These are phyloP conservation scores for Corylus americana DNA, from an alignment of 306 rosid species.

Conservation along the genomic window DNA sequence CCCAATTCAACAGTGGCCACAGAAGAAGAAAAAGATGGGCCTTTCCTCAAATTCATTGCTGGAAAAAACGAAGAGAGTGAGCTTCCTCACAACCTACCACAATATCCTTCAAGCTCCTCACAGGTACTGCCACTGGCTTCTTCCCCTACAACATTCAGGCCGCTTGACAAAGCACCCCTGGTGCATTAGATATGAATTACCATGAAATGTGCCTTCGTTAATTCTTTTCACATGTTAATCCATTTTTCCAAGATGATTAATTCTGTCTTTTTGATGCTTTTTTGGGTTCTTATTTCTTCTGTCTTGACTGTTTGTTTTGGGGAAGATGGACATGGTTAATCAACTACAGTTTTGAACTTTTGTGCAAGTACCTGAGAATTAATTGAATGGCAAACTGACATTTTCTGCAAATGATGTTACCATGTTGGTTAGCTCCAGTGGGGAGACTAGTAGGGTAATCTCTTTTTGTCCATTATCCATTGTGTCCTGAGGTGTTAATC, in stretches of 20 bases:
- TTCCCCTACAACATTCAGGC: constrained; percentile 60
- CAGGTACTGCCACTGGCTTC: constrained; percentile 87
- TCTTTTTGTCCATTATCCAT: constrained; percentile 30
- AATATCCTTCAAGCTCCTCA: constrained; percentile 61
- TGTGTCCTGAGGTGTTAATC: constrained; percentile 23
- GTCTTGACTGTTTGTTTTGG: constrained; percentile 13
- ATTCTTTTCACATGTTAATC: constrained; percentile 31
- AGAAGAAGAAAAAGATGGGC: constrained; percentile 39
- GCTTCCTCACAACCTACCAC: constrained; percentile 36
- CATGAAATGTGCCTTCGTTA: constrained; percentile 27
- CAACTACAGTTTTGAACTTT: constrained; percentile 21
- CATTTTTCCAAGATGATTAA: constrained; percentile 31
- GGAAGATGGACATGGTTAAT: constrained; percentile 33
- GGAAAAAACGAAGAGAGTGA: constrained; percentile 44
- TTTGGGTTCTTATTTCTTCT: constrained; percentile 1
- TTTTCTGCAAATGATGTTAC: constrained; percentile 30
- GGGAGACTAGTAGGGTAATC: constrained; percentile 35
- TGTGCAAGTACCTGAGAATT: constrained; percentile 30
- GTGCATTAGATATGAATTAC: constrained; percentile 40
- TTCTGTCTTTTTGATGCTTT: constrained; percentile 27
- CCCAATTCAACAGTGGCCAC: constrained; percentile 17
- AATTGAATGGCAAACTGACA: constrained; percentile 36
- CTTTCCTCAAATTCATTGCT: constrained; percentile 35
- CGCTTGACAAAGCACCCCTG: constrained; percentile 41
- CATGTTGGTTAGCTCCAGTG: constrained; percentile 29